Conservation (phyloP, 768 basidiomycete species). For the Coprinopsis cinerea region DNA sequence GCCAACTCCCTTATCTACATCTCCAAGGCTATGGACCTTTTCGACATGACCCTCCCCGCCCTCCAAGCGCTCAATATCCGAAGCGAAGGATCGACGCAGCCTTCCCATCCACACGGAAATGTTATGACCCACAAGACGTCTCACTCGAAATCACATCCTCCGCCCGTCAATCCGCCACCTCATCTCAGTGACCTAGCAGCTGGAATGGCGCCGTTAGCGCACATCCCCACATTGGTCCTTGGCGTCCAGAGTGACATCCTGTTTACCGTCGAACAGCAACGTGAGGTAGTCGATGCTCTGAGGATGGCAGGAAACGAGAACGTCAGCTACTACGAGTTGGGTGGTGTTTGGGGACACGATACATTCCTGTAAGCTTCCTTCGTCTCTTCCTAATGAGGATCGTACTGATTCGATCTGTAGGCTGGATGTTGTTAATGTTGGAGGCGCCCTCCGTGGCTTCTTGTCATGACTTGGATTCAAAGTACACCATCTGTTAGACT, state of each 20-base stretch:
- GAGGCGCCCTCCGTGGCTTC: slow-evolving; percentile 88
- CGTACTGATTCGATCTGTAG: slow-evolving; percentile 26
- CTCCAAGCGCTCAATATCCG: slow-evolving; percentile 62
- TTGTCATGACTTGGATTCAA: slow-evolving; percentile 39
- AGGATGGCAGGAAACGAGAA: slow-evolving; percentile 82
- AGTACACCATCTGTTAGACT: neutral
- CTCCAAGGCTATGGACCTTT: slow-evolving; percentile 98
- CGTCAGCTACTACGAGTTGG: slow-evolving; percentile 95
- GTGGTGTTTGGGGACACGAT: slow-evolving; percentile 99
- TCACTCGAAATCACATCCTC: slow-evolving; percentile 65
- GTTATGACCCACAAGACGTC: slow-evolving; percentile 31
- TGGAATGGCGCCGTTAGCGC: slow-evolving; percentile 68
- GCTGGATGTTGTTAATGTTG: slow-evolving; percentile 84
- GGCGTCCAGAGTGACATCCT: slow-evolving; percentile 97
- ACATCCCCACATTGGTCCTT: slow-evolving; percentile 80
- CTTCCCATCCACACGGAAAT: slow-evolving; percentile 14
- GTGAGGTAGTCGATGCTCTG: slow-evolving; percentile 90
- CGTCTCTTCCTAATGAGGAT: neutral
- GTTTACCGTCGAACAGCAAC: slow-evolving; percentile 95
- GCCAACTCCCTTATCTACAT: slow-evolving; percentile 99
- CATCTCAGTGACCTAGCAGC: slow-evolving; percentile 71
- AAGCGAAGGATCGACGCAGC: slow-evolving; percentile 21
- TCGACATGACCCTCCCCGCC: slow-evolving; percentile 84
- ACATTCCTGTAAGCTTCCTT: slow-evolving; percentile 65
- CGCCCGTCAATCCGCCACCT: slow-evolving; percentile 66